Percentiles rank a stretch among this genome's conserved stretches.
phyloP scores from a whole-genome alignment of 2,329 filamentous ascomycete genomes.

The Pseudogymnoascus sp. region DNA sequence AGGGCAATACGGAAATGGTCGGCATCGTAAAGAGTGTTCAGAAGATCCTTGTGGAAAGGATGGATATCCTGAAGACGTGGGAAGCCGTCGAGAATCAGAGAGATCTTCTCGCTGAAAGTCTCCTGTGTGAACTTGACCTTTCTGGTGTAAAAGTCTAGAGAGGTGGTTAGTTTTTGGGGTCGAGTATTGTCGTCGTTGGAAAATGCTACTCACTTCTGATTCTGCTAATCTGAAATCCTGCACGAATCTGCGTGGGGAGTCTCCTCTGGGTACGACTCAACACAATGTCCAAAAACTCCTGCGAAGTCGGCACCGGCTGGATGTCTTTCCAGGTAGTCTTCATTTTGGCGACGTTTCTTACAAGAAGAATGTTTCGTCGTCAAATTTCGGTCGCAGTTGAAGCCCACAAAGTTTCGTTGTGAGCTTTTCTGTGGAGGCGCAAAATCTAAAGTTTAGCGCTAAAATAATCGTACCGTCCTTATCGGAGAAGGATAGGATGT shows the following conservation, averaged over 20 bases:
- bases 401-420: constrained; percentile 11
- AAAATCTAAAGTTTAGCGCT: constrained; percentile 12
- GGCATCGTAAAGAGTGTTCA: constrained; percentile 98
- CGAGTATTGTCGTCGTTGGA: not conserved
- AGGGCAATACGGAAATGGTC: constrained; percentile 97
- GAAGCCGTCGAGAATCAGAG: constrained; percentile 84
- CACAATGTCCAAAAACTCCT: constrained; percentile 97
- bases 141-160: constrained; percentile 78
- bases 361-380: constrained; percentile 7
- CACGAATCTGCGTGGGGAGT: constrained; percentile 88
- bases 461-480: constrained; percentile 11
- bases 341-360: constrained; percentile 35
- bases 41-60: constrained; percentile 75
- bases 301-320: constrained; percentile 78
- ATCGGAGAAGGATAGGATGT: not conserved
- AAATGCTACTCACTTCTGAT: constrained; percentile 52
- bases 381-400: constrained; percentile 10
- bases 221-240: constrained; percentile 92
- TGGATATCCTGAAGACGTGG: constrained; percentile 90
- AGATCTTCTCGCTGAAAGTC: constrained; percentile 91
- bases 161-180: constrained; percentile 18
- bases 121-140: constrained; percentile 99
- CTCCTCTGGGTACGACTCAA: constrained; percentile 87
- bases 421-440: constrained; percentile 11
- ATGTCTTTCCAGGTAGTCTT: constrained; percentile 69